Conservation (phyloP, 1,139 yeast species). For the Yamadazyma mexicana region DNA sequence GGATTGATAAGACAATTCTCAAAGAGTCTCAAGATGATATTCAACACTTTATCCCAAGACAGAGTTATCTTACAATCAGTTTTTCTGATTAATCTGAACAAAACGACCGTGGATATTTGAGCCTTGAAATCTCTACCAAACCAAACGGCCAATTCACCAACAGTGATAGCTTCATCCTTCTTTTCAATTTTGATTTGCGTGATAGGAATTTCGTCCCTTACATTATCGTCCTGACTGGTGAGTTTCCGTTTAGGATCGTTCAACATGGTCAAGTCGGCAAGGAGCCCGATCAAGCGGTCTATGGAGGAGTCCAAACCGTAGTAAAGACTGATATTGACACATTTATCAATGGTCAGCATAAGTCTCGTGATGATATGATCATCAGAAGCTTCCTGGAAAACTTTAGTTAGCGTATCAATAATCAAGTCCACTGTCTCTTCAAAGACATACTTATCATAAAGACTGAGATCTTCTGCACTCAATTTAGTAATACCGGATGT, state of each 20-base stretch:
- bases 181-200: conserved; percentile 51
- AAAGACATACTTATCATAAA: conserved; percentile 72
- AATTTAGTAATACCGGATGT: background rate
- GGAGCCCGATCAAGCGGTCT: conserved; percentile 62
- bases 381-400: conserved; percentile 86
- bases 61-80: conserved; percentile 48
- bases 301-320: conserved; percentile 58
- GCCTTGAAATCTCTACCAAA: conserved; percentile 92
- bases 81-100: conserved; percentile 73
- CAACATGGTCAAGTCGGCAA: conserved; percentile 65
- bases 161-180: conserved; percentile 59
- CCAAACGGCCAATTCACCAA: conserved; percentile 77
- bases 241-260: conserved; percentile 23
- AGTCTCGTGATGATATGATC: conserved; percentile 86
- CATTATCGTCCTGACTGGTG: conserved; percentile 27
- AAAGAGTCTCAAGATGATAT: conserved; percentile 63
- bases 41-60: conserved; percentile 64
- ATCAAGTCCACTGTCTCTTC: conserved; percentile 60
- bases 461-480: conserved; percentile 27
- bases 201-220: conserved; percentile 48
- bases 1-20: conserved; percentile 74
- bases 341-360: conserved; percentile 83
- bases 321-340: conserved; percentile 71
- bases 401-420: conserved; percentile 67
- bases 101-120: conserved; percentile 81